Evolutionary conservation across 768 basidiomycete species (phyloP), one percentile per base, ranked within the genome.

Genomic region (Boletellus ananiceps): DNA sequence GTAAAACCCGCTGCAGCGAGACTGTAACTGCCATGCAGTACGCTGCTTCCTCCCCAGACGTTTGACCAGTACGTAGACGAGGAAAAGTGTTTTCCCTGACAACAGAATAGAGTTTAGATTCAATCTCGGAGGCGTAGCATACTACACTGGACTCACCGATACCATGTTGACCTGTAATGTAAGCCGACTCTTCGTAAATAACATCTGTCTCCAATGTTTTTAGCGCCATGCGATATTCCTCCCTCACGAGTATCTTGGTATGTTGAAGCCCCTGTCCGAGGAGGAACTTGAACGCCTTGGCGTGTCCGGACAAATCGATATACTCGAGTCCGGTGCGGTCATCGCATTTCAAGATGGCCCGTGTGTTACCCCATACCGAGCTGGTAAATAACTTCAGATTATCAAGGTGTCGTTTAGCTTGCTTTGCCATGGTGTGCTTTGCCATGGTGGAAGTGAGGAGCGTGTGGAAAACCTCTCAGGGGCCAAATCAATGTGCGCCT

Each of bases 111-210:
- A 25, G 4, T 25, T 25, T 7, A 25, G 23, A 5, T 25, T 25
- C 4, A 25, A 4, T 25, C 4, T 5, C 4, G 23, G 23, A 25
- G 23, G 19, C 19, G 19, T 19, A 19, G 3, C 19, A 19, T 19
- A 19, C 19, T 19, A 3, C 19, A 19, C 19, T 19, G 19, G 19
- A 25, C 44, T 19, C 11, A 46, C 49, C 49, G 11, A 40, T 55
- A 8, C 50, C 53, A 25, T 42, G 46, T 2, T 47, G 53, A n/a
- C 53, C 44, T 14, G 19, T 32, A n/a, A 44, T 37, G 15, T 40
- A 54, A 0, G 40, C 49, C 23, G 6, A 7, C 4, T 27, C 52
- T 5, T 6, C 1, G 9, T 51, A 46, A 3, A 15, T 25, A 25
- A 5, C 23, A 25, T 25, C 12, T 13, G 16, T 25, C 21, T 47